A percentile compares a stretch with the other conserved stretches of the same genome.
Conservation (phyloP, 2,329 filamentous ascomycete genomes). For the Fusarium solani-melongenae region DNA sequence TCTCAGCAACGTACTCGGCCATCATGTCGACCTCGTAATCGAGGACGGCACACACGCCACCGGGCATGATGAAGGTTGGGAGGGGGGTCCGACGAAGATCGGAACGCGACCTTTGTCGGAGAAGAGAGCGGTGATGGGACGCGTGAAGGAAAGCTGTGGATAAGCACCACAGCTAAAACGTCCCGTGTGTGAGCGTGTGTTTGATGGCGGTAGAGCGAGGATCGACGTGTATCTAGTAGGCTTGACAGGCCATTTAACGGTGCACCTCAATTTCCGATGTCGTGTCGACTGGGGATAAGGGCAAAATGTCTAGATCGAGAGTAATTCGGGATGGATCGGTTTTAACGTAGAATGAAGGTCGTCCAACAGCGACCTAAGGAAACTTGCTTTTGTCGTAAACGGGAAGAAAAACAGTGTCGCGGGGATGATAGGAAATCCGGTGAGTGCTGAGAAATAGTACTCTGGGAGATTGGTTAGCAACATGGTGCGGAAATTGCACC, state of each 20-base stretch:
- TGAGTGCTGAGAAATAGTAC: slow-evolving; percentile 14
- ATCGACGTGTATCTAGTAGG: slow-evolving; percentile 40
- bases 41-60: slow-evolving; percentile 91
- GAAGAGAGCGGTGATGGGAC: slow-evolving; percentile 28
- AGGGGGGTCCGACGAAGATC: slow-evolving; percentile 54
- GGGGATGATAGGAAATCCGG: slow-evolving; percentile 15
- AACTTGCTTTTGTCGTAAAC: slow-evolving; percentile 28
- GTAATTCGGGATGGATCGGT: slow-evolving; percentile 8
- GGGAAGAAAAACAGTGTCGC: slow-evolving; percentile 16
- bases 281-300: slow-evolving; percentile 31
- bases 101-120: slow-evolving; percentile 52
- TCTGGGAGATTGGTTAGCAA: slow-evolving; percentile 19
- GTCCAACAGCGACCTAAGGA: slow-evolving; percentile 4
- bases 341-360: slow-evolving; percentile 10
- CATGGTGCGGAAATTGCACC: background rate
- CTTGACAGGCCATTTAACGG: slow-evolving; percentile 50
- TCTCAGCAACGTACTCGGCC: slow-evolving; percentile 94
- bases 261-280: slow-evolving; percentile 22
- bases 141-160: slow-evolving; percentile 24
- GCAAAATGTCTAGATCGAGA: slow-evolving; percentile 18
- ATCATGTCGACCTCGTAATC: slow-evolving; percentile 98
- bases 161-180: slow-evolving; percentile 30
- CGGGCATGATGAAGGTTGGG: slow-evolving; percentile 67
- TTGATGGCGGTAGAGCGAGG: slow-evolving; percentile 13
- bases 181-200: slow-evolving; percentile 6